Percentiles rank a stretch among this genome's conserved stretches.
phyloP scores from a whole-genome alignment of 768 basidiomycete genomes.

The Leccinum arenicola region DNA sequence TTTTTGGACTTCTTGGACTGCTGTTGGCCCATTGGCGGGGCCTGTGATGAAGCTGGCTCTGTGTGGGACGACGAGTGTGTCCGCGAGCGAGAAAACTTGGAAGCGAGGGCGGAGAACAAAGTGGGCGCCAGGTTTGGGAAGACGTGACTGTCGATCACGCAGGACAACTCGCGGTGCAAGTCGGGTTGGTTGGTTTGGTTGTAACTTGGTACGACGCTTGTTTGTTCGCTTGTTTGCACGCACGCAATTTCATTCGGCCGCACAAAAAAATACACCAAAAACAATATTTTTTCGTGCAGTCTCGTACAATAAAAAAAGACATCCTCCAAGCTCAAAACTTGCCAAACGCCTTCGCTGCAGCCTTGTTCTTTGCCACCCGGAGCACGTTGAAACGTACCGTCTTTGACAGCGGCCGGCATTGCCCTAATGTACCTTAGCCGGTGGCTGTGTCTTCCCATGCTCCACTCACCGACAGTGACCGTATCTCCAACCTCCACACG shows the following conservation, averaged over 20 bases:
- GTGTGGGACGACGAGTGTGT: slow-evolving; percentile 67
- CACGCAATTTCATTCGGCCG: slow-evolving; percentile 15
- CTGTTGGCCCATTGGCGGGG: slow-evolving; percentile 75
- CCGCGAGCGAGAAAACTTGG: slow-evolving; percentile 66
- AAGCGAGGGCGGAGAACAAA: slow-evolving; percentile 72
- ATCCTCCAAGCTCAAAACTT: slow-evolving; percentile 66
- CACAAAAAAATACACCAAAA: slow-evolving; percentile 20
- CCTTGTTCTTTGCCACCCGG: slow-evolving; percentile 93
- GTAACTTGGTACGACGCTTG: slow-evolving; percentile 18
- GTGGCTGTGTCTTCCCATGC: background rate
- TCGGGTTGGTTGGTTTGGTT: slow-evolving; percentile 14
- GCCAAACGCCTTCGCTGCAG: slow-evolving; percentile 84
- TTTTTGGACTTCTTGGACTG: slow-evolving; percentile 81
- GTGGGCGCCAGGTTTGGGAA: slow-evolving; percentile 75
- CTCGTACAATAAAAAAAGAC: slow-evolving; percentile 13
- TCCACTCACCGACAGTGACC: slow-evolving; percentile 86
- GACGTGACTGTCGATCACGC: slow-evolving; percentile 28
- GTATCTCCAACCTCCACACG: slow-evolving; percentile 92
- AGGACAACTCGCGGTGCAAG: slow-evolving; percentile 21
- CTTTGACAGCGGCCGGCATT: slow-evolving; percentile 99
- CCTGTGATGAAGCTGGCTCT: slow-evolving; percentile 51
- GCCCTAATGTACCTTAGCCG: slow-evolving; percentile 48
- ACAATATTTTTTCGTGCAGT: slow-evolving; percentile 6
- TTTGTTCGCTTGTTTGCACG: slow-evolving; percentile 34
- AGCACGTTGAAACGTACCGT: slow-evolving; percentile 99